phyloP scores from a whole-genome alignment of 768 basidiomycete species.

The Arthromyces matolae region DNA sequence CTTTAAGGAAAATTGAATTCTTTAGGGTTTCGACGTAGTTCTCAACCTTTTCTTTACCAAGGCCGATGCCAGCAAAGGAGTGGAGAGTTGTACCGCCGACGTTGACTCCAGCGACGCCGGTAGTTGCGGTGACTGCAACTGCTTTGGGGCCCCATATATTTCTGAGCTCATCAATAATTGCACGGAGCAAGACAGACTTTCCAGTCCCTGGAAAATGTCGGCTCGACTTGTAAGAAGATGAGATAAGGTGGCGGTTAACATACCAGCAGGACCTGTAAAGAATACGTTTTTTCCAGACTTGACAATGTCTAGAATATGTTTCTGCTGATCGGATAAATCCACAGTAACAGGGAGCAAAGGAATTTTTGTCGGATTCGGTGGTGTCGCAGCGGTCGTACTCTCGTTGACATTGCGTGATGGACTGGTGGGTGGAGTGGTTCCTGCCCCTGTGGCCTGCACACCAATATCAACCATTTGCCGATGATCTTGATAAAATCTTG shows the following conservation, averaged over 20 bases:
- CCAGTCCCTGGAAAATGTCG: slow-evolving; percentile 48
- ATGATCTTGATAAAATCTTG: slow-evolving; percentile 14
- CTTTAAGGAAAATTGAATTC: slow-evolving; percentile 13
- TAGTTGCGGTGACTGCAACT: slow-evolving; percentile 64
- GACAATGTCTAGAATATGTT: slow-evolving; percentile 39
- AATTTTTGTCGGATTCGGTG: slow-evolving; percentile 75
- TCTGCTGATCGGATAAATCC: slow-evolving; percentile 38
- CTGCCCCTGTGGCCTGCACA: no score
- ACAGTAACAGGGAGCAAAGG: slow-evolving; percentile 15
- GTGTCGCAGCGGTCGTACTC: neutral
- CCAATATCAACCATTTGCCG: slow-evolving; percentile 8
- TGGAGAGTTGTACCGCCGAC: slow-evolving; percentile 70
- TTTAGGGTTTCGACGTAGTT: slow-evolving; percentile 35
- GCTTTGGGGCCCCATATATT: neutral
- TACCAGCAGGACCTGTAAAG: slow-evolving; percentile 75
- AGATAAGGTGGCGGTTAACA: neutral
- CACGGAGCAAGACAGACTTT: slow-evolving; percentile 66
- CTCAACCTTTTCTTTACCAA: slow-evolving; percentile 48
- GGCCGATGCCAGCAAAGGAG: slow-evolving; percentile 60
- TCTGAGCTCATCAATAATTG: slow-evolving; percentile 49
- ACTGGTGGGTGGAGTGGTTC: neutral
- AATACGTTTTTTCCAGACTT: slow-evolving; percentile 58
- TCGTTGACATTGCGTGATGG: neutral
- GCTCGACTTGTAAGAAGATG: neutral
- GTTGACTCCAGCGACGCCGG: slow-evolving; percentile 64